Percentiles rank a stretch among this genome's conserved stretches.
Conservation (phyloP, 805 yeast genomes). For the Candida sonorensis region DNA sequence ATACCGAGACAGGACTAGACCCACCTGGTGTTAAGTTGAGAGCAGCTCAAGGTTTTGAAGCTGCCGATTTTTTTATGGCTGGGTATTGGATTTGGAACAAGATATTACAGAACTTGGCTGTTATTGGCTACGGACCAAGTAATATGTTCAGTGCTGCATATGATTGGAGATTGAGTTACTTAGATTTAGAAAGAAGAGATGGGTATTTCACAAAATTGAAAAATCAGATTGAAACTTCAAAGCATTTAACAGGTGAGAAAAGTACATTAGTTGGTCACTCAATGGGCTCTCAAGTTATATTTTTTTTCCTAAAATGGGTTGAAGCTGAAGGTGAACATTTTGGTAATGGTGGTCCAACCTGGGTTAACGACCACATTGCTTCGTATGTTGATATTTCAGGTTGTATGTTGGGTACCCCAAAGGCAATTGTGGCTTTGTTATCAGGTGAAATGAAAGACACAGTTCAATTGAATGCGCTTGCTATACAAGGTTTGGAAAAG, state of each 20-base stretch:
- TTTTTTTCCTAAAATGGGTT: slow-evolving; percentile 91
- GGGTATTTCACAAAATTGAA: slow-evolving; percentile 77
- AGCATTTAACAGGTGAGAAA: slow-evolving; percentile 51
- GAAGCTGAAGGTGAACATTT: slow-evolving; percentile 76
- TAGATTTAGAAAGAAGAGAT: slow-evolving; percentile 84
- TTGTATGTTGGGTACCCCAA: slow-evolving; percentile 88
- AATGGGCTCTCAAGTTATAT: slow-evolving; percentile 91
- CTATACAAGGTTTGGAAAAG: slow-evolving; percentile 90
- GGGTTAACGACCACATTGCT: slow-evolving; percentile 84
- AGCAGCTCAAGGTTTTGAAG: slow-evolving; percentile 94
- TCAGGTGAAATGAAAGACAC: slow-evolving; percentile 99
- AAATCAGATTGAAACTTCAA: slow-evolving; percentile 58
- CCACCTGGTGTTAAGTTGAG: slow-evolving; percentile 77
- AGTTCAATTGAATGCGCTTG: slow-evolving; percentile 85
- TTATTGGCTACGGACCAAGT: slow-evolving; percentile 87
- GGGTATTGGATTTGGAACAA: slow-evolving; percentile 99
- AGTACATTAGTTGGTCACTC: slow-evolving; percentile 84
- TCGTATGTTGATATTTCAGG: slow-evolving; percentile 87
- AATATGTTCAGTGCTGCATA: slow-evolving; percentile 88
- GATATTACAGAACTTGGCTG: slow-evolving; percentile 88
- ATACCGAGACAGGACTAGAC: slow-evolving; percentile 86
- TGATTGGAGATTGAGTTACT: slow-evolving; percentile 91
- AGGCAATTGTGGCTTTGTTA: slow-evolving; percentile 83
- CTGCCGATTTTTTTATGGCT: slow-evolving; percentile 92
- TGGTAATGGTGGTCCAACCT: slow-evolving; percentile 85